Conservation (phyloP, 2,329 filamentous ascomycete species). For the Colletotrichum endophyticum region DNA sequence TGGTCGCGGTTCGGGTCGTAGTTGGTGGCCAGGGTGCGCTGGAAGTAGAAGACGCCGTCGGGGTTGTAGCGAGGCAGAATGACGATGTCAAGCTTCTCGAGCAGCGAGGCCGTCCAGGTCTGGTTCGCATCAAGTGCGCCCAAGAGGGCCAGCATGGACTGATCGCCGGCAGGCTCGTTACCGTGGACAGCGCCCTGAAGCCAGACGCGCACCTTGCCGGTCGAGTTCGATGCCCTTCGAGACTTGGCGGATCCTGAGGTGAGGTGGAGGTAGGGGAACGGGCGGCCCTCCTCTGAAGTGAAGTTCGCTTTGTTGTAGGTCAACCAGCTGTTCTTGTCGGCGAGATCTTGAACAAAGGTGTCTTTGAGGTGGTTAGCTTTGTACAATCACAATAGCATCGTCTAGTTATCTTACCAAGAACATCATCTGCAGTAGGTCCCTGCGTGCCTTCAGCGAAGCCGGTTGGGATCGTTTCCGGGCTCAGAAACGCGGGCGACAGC, state of each 20-base stretch:
- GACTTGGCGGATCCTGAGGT: conserved; percentile 1
- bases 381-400: rapidly evolving
- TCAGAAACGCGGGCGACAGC: conserved; percentile 28
- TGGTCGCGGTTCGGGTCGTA: conserved; percentile 38
- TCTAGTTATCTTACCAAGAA: not conserved
- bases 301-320: conserved; percentile 26
- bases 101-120: conserved; percentile 30
- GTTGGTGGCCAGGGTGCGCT: conserved; percentile 31
- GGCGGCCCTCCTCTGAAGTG: conserved; percentile 26
- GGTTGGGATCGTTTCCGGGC: conserved; percentile 24
- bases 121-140: conserved; percentile 32
- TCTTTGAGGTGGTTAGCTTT: conserved; percentile 5
- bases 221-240: conserved; percentile 13
- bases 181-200: conserved; percentile 35
- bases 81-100: conserved; percentile 32
- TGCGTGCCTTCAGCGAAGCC: conserved; percentile 31
- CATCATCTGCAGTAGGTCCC: conserved; percentile 28
- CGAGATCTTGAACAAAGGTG: conserved; percentile 24
- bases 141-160: conserved; percentile 32
- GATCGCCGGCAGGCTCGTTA: conserved; percentile 37
- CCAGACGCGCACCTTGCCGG: conserved; percentile 32
- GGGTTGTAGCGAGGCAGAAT: conserved; percentile 36
- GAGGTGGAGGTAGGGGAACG: conserved; percentile 25
- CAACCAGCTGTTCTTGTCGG: conserved; percentile 27
- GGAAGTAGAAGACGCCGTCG: conserved; percentile 38